Evolutionary conservation across 768 basidiomycete species (phyloP), one percentile per base, ranked within the genome.

Genomic region (Candolleomyces eurysporus): DNA sequence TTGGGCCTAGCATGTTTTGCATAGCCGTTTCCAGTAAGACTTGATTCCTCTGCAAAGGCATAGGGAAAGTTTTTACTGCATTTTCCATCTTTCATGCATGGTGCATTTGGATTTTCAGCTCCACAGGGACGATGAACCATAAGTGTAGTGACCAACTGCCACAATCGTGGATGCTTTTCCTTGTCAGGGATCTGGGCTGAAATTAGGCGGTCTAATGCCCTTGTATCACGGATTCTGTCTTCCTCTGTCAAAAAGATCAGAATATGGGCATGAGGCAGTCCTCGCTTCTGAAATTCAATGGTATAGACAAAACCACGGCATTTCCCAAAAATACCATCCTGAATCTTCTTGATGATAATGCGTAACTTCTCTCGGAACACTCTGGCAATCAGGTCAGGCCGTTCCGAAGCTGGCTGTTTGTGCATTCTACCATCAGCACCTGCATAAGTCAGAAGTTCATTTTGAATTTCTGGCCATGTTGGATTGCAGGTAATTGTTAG

Each of bases 281-380:
- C 81, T 0, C 79, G 67, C 61, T 85, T 86, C 65, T 86, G 84
- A 64, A 84, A 86, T 62, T 87, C 81, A 54, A 84, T 83, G 8
- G 77, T 78, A 58, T 82, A 82, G 0, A 86, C 77, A 59, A 73
- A 68, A 4, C 78, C 84, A 39, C 76, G 75, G 5, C 70, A 61
- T 1, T 61, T 11, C 0, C 83, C 84, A 71, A 83, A 76, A 49
- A 79, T 68, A 9, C 75, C 75, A 48, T 75, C 26, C 8, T 71
- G 67, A 7, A 85, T 74, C 21, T 72, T 69, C 2, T 75, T 60
- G 0, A 82, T 26, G 1, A 82, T 53, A 0, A 69, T 73, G 8
- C 74, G 60, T 36, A 73, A 74, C 66, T 84, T 83, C 43, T 68
- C 48, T 11, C 77, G 40, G 62, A 87, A 84, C 1, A 86, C 78